Base-by-base conservation (phyloP, 192 early-diverging fungal genomes). In the Blastocladiella britannica region DNA sequence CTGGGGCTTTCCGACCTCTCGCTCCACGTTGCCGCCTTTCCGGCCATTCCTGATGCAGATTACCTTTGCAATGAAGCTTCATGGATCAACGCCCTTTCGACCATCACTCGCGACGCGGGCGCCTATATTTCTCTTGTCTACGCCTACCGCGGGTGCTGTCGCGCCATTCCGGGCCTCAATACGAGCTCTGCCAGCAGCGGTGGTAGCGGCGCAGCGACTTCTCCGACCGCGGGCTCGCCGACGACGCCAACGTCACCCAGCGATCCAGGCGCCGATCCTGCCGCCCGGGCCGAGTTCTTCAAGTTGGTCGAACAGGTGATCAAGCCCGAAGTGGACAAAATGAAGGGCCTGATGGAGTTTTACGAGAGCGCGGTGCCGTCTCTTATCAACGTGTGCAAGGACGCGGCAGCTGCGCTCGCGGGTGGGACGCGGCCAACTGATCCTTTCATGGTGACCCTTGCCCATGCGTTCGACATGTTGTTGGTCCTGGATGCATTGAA, bases 401-500 rank as follows among this genome's bases (percentile, higher is more conserved):
- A 57, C 12, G 56, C 25, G 2, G 27, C 24, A 12, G 37, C 37
- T 9, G 12, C 37, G 37, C 4, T 47, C 2, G 3, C 37, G 0
- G n/a, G n/a, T n/a, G n/a, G n/a, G n/a, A 15, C 37, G 4, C 37
- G n/a, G n/a, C 37, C 37, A 6, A 43, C 29, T 28, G 53, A 25
- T 65, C 69, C 8, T 51, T n/a, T 73, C 28, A 52, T 72, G 51
- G 51, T 65, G 4, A 59, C 65, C 4, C 58, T 69, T 18, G 72
- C 72, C 27, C 12, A 55, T 25, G 4, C 62, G 15, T 37, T 77
- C 28, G 70, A 74, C 52, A 55, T 77, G 64, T 65, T 66, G 53
- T 61, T 72, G 24, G 47, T 59, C n/a, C 52, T 74, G 60, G 74
- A 77, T 54, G 62, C 66, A 3, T 72, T 77, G 65, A 77, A 77